phyloP scores from a whole-genome alignment of 2,329 filamentous ascomycete species.

The Fusarium continuum region DNA sequence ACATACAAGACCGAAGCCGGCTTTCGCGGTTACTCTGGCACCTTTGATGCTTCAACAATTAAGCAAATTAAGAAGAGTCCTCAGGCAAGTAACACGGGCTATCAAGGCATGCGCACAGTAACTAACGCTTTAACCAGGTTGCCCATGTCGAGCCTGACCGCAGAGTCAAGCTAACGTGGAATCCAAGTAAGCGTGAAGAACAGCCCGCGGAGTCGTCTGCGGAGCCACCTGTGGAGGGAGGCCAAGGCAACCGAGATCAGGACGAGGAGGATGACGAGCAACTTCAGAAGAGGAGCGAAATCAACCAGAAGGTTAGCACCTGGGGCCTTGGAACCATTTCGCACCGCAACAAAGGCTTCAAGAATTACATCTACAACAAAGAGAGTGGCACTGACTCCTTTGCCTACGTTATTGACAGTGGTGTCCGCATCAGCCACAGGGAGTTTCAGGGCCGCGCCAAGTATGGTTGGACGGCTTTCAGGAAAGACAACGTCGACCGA shows the following conservation, averaged over 20 bases:
- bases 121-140: conserved; percentile 37
- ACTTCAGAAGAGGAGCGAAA: conserved; percentile 40
- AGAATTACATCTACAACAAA: conserved; percentile 60
- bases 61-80: conserved; percentile 53
- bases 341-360: conserved; percentile 40
- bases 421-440: conserved; percentile 62
- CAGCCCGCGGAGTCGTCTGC: neutral
- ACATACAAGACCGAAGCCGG: conserved; percentile 43
- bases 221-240: neutral
- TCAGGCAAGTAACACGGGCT: conserved; percentile 47
- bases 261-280: neutral
- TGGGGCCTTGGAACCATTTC: conserved; percentile 49
- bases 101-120: too few species aligned
- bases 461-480: conserved; percentile 40
- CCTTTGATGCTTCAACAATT: conserved; percentile 54
- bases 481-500: conserved; percentile 41
- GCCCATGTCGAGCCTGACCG: conserved; percentile 44
- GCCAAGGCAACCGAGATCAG: neutral
- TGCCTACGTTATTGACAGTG: conserved; percentile 72
- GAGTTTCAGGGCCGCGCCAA: conserved; percentile 64
- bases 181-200: conserved; percentile 7
- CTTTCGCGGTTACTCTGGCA: conserved; percentile 55
- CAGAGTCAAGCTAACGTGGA: conserved; percentile 39
- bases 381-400: conserved; percentile 58
- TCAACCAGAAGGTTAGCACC: conserved; percentile 43